Evolutionary conservation across 768 basidiomycete species (phyloP), one percentile per base, ranked within the genome.

Genomic region (Paxillus ammoniavirescens): DNA sequence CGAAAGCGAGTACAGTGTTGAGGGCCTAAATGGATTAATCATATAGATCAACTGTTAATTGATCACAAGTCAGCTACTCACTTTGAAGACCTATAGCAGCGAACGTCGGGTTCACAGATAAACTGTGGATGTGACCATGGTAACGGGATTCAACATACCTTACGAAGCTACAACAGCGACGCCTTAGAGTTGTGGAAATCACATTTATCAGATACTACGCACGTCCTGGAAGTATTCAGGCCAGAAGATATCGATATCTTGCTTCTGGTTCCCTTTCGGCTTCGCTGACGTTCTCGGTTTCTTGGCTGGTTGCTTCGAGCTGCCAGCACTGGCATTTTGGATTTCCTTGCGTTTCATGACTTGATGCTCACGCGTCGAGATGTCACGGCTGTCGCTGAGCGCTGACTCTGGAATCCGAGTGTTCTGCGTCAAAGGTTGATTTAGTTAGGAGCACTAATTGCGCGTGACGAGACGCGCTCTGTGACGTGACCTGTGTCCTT

Each of bases 1-100:
- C 79, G 63, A 96, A 96, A 0, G 89, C 92, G 38, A 94, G 79
- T 4, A 96, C 90, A 13, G 92, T 91, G 61, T 94, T 95, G 44
- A 95, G 73, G 9, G 92, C 90, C 90, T 95, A 47, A 37, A 13
- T 12, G 14, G 5, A 50, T 52, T 15, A 10, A 46, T 4, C 30
- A 36, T 21, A 28, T 15, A 49, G 9, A 36, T 15, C 41, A 35
- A 35, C 13, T 48, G 31, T n/a, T 37, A 26, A 5, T 15, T 37
- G 35, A 47, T 44, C 23, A 7, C 21, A 2, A 28, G 18, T 15
- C 15, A 38, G 35, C 21, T 41, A 46, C 65, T 50, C 57, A 74
- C 76, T 71, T 80, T 75, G 67, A 73, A 76, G 21, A 82, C 71
- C 75, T 82, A 49, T 54, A 45, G 30, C 17, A 35, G n/a, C 31